A percentile compares a stretch with the other conserved stretches of the same genome.
Evolutionary conservation across 352 stramenopile species (phyloP).

Genomic region (Phytophthora kernoviae): DNA sequence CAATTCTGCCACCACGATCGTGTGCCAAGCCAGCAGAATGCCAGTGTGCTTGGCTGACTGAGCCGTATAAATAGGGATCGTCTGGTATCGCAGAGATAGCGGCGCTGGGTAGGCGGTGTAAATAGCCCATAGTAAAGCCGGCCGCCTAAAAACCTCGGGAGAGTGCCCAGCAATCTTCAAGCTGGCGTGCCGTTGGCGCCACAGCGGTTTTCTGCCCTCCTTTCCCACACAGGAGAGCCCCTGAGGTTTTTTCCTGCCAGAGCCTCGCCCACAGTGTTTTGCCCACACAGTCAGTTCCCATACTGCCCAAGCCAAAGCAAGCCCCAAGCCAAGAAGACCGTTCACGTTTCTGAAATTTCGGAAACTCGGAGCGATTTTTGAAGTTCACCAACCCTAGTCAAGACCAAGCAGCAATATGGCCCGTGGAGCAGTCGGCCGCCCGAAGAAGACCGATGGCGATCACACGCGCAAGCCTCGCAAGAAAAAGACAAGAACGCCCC

Average conservation of each 20-base stretch:
- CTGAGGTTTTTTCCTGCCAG: slow-evolving; percentile 18
- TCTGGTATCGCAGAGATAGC: not conserved
- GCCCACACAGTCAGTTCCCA: slow-evolving; percentile 39
- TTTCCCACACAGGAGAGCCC: not conserved
- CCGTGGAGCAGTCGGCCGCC: slow-evolving; percentile 59
- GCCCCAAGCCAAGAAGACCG: slow-evolving; percentile 4
- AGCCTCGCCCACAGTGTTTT: slow-evolving; percentile 32
- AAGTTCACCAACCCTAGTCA: slow-evolving; percentile 7
- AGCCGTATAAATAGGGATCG: slow-evolving; percentile 31
- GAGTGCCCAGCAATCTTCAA: not conserved
- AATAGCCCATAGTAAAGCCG: slow-evolving; percentile 31
- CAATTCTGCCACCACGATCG: no score
- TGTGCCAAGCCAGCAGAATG: no score
- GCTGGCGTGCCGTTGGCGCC: not conserved
- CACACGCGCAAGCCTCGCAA: slow-evolving; percentile 79
- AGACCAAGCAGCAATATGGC: slow-evolving; percentile 47
- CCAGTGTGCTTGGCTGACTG: not conserved
- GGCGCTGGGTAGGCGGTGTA: slow-evolving; percentile 13
- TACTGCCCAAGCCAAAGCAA: slow-evolving; percentile 46
- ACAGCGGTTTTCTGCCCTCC: not conserved
- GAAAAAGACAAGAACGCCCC: slow-evolving; percentile 94
- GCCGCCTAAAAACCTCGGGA: slow-evolving; percentile 11
- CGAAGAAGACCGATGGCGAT: slow-evolving; percentile 70
- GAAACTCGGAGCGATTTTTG: slow-evolving; percentile 42
- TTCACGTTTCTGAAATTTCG: slow-evolving; percentile 28